phyloP scores from a whole-genome alignment of 2,329 filamentous ascomycete genomes.

The Claviceps humidiphila region DNA sequence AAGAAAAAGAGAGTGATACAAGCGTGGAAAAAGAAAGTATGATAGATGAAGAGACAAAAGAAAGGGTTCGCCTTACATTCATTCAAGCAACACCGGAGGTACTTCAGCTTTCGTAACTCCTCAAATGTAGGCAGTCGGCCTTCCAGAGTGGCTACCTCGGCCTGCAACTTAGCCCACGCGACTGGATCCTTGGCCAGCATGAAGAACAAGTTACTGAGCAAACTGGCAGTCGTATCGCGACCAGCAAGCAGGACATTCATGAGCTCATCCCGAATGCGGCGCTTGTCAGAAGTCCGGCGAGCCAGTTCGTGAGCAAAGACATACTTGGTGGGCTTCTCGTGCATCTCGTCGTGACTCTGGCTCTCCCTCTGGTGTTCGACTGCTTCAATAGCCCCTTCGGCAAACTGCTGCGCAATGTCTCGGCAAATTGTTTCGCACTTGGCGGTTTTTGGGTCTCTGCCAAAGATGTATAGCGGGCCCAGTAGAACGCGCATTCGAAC shows the following conservation, averaged over 20 bases:
- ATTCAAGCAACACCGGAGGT: slow-evolving; percentile 12
- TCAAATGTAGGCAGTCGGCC: slow-evolving; percentile 11
- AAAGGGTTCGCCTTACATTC: slow-evolving; percentile 7
- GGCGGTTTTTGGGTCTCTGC: slow-evolving; percentile 50
- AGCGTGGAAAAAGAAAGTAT: neutral
- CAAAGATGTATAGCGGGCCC: slow-evolving; percentile 34
- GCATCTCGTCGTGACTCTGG: slow-evolving; percentile 8
- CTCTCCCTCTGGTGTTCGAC: slow-evolving; percentile 29
- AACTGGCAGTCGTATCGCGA: slow-evolving; percentile 39
- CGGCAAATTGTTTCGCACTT: slow-evolving; percentile 37
- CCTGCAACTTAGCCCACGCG: neutral
- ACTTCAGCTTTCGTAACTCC: slow-evolving; percentile 10
- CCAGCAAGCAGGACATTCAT: slow-evolving; percentile 33
- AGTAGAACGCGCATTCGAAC: slow-evolving; percentile 25
- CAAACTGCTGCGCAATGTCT: slow-evolving; percentile 31
- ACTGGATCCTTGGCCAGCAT: slow-evolving; percentile 20
- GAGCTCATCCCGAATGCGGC: slow-evolving; percentile 16
- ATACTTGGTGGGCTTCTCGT: slow-evolving; percentile 12
- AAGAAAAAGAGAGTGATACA: neutral
- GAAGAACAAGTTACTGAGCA: slow-evolving; percentile 35
- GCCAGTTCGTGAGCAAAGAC: slow-evolving; percentile 20
- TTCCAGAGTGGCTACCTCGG: slow-evolving; percentile 2
- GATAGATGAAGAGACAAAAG: neutral
- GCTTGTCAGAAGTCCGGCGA: slow-evolving; percentile 18
- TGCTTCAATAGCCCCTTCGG: slow-evolving; percentile 46